Evolutionary conservation across 371 early-diverging fungal genomes (phyloP).

Genomic region (Lichtheimia hyalospora): DNA sequence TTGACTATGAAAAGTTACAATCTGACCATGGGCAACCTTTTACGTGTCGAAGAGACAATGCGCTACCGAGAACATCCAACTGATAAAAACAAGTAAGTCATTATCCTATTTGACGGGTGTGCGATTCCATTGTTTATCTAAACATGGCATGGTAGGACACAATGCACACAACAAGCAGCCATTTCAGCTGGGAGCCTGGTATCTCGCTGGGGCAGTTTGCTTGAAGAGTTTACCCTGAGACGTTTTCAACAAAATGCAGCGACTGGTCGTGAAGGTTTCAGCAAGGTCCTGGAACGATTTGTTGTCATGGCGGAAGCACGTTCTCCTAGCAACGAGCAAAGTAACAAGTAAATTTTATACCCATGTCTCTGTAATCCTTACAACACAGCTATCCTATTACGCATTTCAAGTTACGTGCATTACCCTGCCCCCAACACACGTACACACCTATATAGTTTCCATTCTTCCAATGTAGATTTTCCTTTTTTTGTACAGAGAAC

Average conservation of each 20-base stretch:
- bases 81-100: conserved; percentile 39
- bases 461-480: no score
- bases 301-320: conserved; percentile 40
- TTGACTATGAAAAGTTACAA: conserved; percentile 76
- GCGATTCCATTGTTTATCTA: no score
- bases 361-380: no score
- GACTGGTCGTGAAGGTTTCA: conserved; percentile 73
- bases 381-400: no score
- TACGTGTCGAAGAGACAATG: conserved; percentile 86
- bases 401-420: no score
- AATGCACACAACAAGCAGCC: conserved; percentile 80
- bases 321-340: no score
- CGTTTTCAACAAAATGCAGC: conserved; percentile 89
- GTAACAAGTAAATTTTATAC: no score
- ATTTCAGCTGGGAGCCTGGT: conserved; percentile 81
- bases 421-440: no score
- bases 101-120: no score
- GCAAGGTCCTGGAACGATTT: conserved; percentile 58
- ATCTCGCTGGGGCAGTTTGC: conserved; percentile 67
- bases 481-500: no score
- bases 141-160: conserved; percentile 41
- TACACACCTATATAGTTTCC: no score
- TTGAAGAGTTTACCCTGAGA: conserved; percentile 86
- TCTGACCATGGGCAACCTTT: conserved; percentile 71
- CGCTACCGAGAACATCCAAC: conserved; percentile 66